Evolutionary conservation across 352 stramenopile genomes (phyloP), one percentile per base, ranked within the genome.

Genomic region (Phytophthora cactorum): DNA sequence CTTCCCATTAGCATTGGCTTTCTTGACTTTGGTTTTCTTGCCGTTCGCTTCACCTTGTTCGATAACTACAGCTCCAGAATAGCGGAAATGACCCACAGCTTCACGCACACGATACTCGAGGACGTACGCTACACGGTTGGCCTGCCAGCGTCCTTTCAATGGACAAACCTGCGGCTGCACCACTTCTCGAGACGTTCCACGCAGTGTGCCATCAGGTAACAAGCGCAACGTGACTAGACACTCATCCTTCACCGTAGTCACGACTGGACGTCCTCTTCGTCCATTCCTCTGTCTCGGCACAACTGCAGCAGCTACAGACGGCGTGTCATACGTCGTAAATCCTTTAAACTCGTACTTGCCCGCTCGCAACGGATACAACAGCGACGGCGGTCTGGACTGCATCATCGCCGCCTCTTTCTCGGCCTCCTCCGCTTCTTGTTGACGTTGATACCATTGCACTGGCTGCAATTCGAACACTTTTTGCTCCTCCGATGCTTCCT

Each of bases 221-320:
- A 92, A 73, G n/a, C 77, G 70, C 56, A 92, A 67, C 1, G 79
- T 90, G 32, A 92, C 84, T 10, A 89, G 73, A 65, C 84, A 92
- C 32, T 90, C 72, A 59, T 92, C 82, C 34, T 78, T 79, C 10
- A 64, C 52, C 11, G 52, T 59, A 1, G 63, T 53, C 55, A 71
- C 63, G 1, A 47, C 47, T 32, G 51, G 45, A 52, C 66, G 52
- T 15, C 32, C 51, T 67, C 34, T 38, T 17, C 53, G 52, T 50
- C 52, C 55, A 63, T 66, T 71, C 34, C 52, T 66, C 55, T 59
- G 54, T 58, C 61, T 63, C 8, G 62, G 59, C 1, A 43, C 11
- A 4, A 53, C 17, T 1, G 67, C 31, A 6, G 68, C 27, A 3
- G 50, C 47, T 0, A 50, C 32, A 6, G 68, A 68, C 2, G 71